These are phyloP conservation scores for Laguncularia racemosa DNA, from an alignment of 345 rosid species.

Conservation along the genomic window DNA sequence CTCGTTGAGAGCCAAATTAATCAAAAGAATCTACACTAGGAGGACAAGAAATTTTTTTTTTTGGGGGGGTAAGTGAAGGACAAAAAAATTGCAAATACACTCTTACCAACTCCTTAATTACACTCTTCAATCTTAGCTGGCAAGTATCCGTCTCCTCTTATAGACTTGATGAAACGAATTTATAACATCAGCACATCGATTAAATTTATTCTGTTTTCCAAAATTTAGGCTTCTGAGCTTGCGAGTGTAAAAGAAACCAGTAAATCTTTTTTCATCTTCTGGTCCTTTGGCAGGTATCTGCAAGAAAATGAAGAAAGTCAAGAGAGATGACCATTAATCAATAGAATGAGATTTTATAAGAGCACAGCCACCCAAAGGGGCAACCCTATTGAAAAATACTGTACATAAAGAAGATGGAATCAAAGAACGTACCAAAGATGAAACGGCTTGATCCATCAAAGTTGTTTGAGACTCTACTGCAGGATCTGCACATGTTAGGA, in stretches of 20 bases:
- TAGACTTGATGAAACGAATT: conserved; percentile 8
- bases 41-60: no score
- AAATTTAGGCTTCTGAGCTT: conserved; percentile 6
- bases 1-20: no score
- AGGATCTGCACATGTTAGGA: conserved; percentile 5
- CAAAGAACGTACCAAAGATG: conserved; percentile 6
- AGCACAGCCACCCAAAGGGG: no score
- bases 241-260: conserved; percentile 15
- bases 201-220: conserved; percentile 7
- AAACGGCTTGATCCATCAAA: not conserved
- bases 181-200: conserved; percentile 2
- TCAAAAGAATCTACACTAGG: no score
- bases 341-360: no score
- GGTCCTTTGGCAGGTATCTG: conserved; percentile 8
- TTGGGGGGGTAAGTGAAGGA: no score
- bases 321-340: no score
- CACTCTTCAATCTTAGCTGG: conserved; percentile 8
- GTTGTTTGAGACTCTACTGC: not conserved
- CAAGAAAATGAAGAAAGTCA: not conserved
- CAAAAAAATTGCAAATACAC: no score
- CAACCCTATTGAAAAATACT: no score
- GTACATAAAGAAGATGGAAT: not conserved
- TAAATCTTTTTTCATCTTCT: conserved; percentile 4
- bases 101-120: no score
- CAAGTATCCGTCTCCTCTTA: conserved; percentile 20